Evolutionary conservation across 257 asterid species (phyloP).

Genomic region (Asclepias syriaca): DNA sequence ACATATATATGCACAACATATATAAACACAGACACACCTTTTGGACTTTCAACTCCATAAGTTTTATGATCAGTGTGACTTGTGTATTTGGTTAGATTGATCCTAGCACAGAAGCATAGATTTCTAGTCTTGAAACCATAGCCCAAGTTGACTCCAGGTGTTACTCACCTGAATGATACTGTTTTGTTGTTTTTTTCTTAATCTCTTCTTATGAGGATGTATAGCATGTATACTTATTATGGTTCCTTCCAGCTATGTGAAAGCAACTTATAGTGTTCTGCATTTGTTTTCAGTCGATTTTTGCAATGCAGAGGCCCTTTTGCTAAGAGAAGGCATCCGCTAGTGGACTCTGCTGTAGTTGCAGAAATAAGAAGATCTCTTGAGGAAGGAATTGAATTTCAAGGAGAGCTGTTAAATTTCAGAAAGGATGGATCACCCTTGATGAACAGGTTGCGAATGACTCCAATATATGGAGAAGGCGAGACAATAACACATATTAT

Average conservation of each 20-base stretch:
- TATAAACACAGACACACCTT: background rate
- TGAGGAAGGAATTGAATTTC: slow-evolving; percentile 44
- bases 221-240: background rate
- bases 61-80: background rate
- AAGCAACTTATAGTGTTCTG: background rate
- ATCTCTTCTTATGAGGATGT: background rate
- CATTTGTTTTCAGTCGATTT: slow-evolving; percentile 37
- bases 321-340: slow-evolving; percentile 51
- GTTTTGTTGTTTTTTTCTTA: background rate
- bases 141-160: background rate
- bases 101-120: background rate
- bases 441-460: slow-evolving; percentile 49
- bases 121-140: background rate
- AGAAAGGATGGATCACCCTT: slow-evolving; percentile 52
- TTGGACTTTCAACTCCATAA: background rate
- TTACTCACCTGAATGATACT: background rate
- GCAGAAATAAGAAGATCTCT: slow-evolving; percentile 49
- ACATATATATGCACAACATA: background rate
- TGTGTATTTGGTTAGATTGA: background rate
- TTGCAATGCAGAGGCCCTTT: slow-evolving; percentile 54
- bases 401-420: slow-evolving; percentile 47
- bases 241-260: background rate
- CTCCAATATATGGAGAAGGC: slow-evolving; percentile 45
- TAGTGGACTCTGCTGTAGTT: slow-evolving; percentile 38
- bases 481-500: slow-evolving; percentile 48